Base-by-base conservation (phyloP, 2,329 filamentous ascomycete genomes). In the Chaetomiaceae sp. region DNA sequence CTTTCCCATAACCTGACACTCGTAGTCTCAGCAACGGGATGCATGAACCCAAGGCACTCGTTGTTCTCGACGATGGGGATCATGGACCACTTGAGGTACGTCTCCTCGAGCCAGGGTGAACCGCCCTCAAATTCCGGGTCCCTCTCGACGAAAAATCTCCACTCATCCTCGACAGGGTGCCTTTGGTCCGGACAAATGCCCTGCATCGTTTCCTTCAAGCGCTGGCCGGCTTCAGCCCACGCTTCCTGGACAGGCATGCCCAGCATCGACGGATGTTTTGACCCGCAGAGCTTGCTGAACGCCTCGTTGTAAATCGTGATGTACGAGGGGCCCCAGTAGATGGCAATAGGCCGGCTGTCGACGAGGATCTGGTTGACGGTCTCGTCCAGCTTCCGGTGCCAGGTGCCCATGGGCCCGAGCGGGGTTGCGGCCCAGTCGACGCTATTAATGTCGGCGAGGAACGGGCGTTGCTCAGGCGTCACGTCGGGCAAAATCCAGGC, bases 261-360 rank as follows among this genome's bases (percentile, higher is more conserved):
- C 68, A 88, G 78, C 11, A 87, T 68, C 2, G 63, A 62, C 1
- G 85, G 85, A 63, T 88, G 85, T 54, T 83, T 84, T 51, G 82
- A 75, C 6, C 82, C 82, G 51, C 80, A 81, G 8, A 86, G 71
- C 47, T 77, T 68, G 59, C 80, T 73, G 59, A 88, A 89, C 0
- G 85, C 83, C 61, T 88, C 85, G 61, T 90, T 90, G 69, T 90
- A 90, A 9, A 90, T 80, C 7, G 79, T 78, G 15, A 84, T 77
- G 38, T 81, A 74, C 12, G 82, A 75, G 2, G 77, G 69, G 1
- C 82, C 82, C 82, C 82, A 85, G 61, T 84, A 84, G 67, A 83
- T 76, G 9, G 79, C 79, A 19, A 78, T 76, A 3, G 78, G 77
- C 9, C 69, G 65, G 23, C 69, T 70, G 61, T 75, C 72, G 23